Evolutionary conservation across 2,329 filamentous ascomycete species (phyloP).

Genomic region (Microsporum canis): DNA sequence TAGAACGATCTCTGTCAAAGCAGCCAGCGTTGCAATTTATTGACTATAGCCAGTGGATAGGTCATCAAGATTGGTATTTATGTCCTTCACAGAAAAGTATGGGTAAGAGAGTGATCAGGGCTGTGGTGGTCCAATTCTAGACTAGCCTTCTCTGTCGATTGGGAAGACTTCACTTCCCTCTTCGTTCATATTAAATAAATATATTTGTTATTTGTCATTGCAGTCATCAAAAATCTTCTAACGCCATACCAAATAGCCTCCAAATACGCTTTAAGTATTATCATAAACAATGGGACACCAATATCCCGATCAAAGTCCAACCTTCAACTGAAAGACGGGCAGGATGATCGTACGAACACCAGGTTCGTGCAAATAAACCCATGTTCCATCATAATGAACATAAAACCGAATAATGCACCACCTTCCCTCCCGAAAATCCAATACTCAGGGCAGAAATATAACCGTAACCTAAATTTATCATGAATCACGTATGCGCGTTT

Average conservation of each 20-base stretch:
- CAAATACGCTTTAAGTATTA: background rate
- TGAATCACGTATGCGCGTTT: conserved; percentile 27
- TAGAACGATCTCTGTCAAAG: background rate
- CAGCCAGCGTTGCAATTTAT: background rate
- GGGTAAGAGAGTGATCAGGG: no score
- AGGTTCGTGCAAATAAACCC: background rate
- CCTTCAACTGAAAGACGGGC: background rate
- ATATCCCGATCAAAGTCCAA: background rate
- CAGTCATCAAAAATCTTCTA: background rate
- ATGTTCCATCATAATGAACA: background rate
- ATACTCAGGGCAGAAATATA: background rate
- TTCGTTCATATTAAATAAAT: no score
- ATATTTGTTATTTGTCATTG: background rate
- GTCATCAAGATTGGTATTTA: background rate
- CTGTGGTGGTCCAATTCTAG: no score
- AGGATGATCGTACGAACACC: background rate
- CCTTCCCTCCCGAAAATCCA: background rate
- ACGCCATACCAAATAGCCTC: conserved; percentile 2
- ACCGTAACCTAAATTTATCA: background rate
- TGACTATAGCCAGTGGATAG: background rate
- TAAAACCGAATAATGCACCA: background rate
- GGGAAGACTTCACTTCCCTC: no score
- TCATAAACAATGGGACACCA: background rate
- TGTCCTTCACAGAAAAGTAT: background rate
- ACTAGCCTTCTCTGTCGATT: no score